Conservation (phyloP, 1,284 basidiomycete species). For the Erythrobasidium hasegawianum region DNA sequence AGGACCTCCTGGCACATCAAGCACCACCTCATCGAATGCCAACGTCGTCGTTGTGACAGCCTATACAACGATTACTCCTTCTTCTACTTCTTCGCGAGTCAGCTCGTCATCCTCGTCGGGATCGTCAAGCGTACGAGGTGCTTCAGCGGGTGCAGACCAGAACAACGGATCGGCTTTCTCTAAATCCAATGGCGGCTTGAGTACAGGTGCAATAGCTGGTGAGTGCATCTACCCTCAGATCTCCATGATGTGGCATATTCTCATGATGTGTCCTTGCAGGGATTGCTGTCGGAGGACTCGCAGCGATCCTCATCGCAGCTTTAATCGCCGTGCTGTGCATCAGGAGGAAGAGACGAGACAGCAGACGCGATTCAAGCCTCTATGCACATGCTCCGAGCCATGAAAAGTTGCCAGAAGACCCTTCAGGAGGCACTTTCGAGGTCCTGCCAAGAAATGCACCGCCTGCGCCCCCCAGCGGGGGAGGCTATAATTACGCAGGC, state of each 20-base stretch:
- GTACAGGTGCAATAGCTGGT: conserved; percentile 29
- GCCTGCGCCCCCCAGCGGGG: background rate
- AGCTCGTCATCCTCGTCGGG: background rate
- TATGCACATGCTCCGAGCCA: conserved; percentile 11
- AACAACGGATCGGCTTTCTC: background rate
- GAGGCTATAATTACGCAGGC: background rate
- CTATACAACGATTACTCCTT: conserved; percentile 26
- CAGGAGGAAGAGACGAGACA: background rate
- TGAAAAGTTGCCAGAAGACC: conserved; percentile 8
- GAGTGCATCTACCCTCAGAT: too few species aligned
- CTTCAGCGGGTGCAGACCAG: background rate
- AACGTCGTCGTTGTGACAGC: conserved; percentile 26
- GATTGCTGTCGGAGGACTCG: conserved; percentile 26
- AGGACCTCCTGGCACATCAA: background rate
- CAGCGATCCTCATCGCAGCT: conserved; percentile 7
- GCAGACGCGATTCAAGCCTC: conserved; percentile 13
- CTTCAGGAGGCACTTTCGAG: background rate
- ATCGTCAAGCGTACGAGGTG: background rate
- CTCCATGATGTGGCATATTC: too few species aligned
- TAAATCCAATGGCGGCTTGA: background rate
- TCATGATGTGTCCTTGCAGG: conserved; percentile 9
- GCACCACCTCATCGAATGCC: background rate
- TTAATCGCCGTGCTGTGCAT: conserved; percentile 21
- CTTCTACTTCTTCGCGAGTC: background rate
- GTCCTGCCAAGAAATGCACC: conserved; percentile 5